Percentiles rank a stretch among this genome's conserved stretches.
Evolutionary conservation across 2,329 filamentous ascomycete species (phyloP).

Genomic region (Drechslera avenae): DNA sequence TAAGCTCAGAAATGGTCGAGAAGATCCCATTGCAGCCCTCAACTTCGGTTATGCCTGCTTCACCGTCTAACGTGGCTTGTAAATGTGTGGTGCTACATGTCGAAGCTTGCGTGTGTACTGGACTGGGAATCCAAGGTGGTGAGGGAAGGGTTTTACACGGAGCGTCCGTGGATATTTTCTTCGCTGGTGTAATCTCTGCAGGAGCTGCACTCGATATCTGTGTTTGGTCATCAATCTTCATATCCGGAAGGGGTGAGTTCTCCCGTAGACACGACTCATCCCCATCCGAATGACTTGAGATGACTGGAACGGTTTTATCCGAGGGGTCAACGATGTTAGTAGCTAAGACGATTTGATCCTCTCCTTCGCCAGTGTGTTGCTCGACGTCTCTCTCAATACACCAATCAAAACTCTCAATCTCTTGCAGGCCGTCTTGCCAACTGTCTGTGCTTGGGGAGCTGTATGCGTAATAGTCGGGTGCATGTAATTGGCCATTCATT

Average conservation of each 20-base stretch:
- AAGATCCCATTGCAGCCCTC: background rate
- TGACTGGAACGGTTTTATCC: background rate
- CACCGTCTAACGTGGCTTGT: background rate
- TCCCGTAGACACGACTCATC: background rate
- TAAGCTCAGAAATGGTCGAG: background rate
- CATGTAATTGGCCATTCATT: constrained; percentile 7
- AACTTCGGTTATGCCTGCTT: background rate
- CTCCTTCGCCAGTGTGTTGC: background rate
- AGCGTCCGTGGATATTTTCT: background rate
- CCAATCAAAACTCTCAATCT: constrained; percentile 38
- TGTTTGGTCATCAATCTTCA: background rate
- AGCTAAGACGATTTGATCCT: background rate
- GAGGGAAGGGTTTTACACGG: background rate
- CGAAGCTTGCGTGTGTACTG: background rate
- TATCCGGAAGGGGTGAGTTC: background rate
- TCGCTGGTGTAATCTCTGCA: background rate
- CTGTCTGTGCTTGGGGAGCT: background rate
- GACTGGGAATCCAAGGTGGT: background rate
- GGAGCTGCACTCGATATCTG: background rate
- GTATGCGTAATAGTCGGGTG: constrained; percentile 17
- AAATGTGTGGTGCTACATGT: background rate
- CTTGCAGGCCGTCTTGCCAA: constrained; percentile 29
- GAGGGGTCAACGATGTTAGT: background rate
- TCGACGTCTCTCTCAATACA: background rate
- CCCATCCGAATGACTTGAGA: background rate